phyloP scores from a whole-genome alignment of 768 basidiomycete genomes.

The Amanita fuliginea region DNA sequence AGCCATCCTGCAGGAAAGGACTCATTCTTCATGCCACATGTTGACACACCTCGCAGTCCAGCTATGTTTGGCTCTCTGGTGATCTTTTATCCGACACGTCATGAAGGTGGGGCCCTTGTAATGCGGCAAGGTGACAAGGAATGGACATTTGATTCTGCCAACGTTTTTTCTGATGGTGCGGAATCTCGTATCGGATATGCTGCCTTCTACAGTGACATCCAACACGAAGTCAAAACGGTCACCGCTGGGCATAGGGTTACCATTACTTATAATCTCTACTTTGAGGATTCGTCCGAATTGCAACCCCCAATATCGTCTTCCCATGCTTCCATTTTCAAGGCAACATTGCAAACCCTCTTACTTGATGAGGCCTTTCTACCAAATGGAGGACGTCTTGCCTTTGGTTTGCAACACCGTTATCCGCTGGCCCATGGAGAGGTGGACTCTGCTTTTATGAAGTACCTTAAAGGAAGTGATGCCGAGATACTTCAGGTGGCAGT shows the following conservation, averaged over 20 bases:
- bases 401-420: constrained; percentile 24
- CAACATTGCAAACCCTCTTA: constrained; percentile 16
- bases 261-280: constrained; percentile 31
- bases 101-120: constrained; percentile 32
- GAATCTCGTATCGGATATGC: constrained; percentile 20
- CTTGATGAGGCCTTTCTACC: constrained; percentile 17
- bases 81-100: constrained; percentile 31
- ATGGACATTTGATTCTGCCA: constrained; percentile 26
- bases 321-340: constrained; percentile 8
- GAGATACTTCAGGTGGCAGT: constrained; percentile 11
- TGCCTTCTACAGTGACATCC: constrained; percentile 27
- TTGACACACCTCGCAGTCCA: constrained; percentile 32
- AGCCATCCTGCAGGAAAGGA: constrained; percentile 19
- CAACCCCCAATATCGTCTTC: neutral
- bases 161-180: constrained; percentile 5
- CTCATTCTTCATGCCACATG: constrained; percentile 38
- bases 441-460: constrained; percentile 6
- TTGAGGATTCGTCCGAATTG: constrained; percentile 5
- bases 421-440: constrained; percentile 12
- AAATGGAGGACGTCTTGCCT: constrained; percentile 21
- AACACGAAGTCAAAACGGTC: constrained; percentile 27
- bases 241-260: constrained; percentile 27
- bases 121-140: constrained; percentile 24
- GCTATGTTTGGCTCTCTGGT: constrained; percentile 43
- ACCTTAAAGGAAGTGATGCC: constrained; percentile 21